These are phyloP conservation scores for Gossypium lobatum DNA, from an alignment of 441 rosid genomes.

Conservation along the genomic window DNA sequence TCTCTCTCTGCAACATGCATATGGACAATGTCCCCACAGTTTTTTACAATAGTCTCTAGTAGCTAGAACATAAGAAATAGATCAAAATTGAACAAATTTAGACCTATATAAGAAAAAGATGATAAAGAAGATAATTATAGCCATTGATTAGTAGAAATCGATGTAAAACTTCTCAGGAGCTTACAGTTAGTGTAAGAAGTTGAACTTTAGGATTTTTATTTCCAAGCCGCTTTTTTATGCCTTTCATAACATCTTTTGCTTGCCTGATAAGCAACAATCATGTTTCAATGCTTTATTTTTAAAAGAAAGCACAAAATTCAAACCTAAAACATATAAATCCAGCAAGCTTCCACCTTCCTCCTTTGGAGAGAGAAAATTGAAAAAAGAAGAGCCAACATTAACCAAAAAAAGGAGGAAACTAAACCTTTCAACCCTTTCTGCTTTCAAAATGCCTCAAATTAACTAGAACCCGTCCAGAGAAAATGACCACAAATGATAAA, in stretches of 20 bases:
- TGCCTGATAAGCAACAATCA: slow-evolving; percentile 48
- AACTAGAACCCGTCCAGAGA: neutral
- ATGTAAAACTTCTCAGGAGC: slow-evolving; percentile 21
- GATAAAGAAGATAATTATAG: slow-evolving; percentile 5
- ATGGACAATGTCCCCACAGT: slow-evolving; percentile 92
- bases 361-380: neutral
- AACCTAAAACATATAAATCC: neutral
- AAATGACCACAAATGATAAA: neutral
- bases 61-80: slow-evolving; percentile 39
- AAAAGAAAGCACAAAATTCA: neutral
- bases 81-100: slow-evolving; percentile 15
- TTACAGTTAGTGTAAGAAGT: slow-evolving; percentile 90
- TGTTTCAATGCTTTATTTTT: slow-evolving; percentile 16
- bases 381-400: neutral
- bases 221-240: slow-evolving; percentile 76
- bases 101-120: neutral
- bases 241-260: slow-evolving; percentile 95
- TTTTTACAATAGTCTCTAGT: slow-evolving; percentile 92
- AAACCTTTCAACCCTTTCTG: neutral
- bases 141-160: neutral
- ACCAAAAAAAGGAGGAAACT: neutral
- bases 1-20: slow-evolving; percentile 96
- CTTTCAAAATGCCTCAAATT: neutral
- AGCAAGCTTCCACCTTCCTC: neutral
- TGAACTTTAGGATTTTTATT: slow-evolving; percentile 92